Evolutionary conservation across 345 rosid genomes (phyloP).

Genomic region (Eucalyptus cloeziana): DNA sequence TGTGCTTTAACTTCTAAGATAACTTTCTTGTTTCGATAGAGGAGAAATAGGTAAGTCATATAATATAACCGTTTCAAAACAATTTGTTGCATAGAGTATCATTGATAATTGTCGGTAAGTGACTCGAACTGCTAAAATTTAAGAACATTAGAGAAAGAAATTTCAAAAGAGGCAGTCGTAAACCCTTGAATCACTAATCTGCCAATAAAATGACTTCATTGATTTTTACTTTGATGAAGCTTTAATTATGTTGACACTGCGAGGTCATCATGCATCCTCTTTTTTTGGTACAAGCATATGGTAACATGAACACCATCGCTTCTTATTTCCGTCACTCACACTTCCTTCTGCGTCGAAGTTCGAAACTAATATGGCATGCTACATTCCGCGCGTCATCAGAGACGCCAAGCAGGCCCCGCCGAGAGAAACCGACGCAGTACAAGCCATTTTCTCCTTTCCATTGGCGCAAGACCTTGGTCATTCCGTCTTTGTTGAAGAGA

Average conservation of each 20-base stretch:
- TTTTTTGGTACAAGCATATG: no score
- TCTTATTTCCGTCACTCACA: no score
- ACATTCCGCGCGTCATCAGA: conserved; percentile 29
- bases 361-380: conserved; percentile 13
- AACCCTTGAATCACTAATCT: no score
- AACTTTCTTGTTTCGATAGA: not conserved
- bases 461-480: conserved; percentile 17
- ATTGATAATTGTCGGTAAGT: not conserved
- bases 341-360: not conserved
- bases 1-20: not conserved
- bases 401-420: conserved; percentile 31
- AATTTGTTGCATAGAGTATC: not conserved
- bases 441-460: conserved; percentile 44
- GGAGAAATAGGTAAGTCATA: not conserved
- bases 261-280: no score
- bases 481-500: conserved; percentile 25
- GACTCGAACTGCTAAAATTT: not conserved
- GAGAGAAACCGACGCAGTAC: no score
- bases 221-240: no score
- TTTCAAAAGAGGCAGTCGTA: not conserved
- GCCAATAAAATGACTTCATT: no score
- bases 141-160: not conserved
- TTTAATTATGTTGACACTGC: no score
- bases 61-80: not conserved
- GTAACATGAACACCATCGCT: no score